phyloP scores from a whole-genome alignment of 257 asterid species.

The Ilex asprella region DNA sequence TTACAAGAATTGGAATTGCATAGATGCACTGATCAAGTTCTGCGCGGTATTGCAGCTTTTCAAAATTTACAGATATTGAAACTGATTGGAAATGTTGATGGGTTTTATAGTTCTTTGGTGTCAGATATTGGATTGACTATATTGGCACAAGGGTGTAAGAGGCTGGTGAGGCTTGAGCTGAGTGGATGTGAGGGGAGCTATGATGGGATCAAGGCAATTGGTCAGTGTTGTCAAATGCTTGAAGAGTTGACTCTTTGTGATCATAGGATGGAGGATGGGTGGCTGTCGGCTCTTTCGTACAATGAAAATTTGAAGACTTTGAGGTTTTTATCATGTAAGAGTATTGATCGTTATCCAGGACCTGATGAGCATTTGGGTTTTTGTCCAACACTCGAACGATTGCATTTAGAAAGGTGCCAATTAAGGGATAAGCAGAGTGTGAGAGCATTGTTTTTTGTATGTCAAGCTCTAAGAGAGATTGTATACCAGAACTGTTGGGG shows the following conservation, averaged over 20 bases:
- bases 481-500: conserved; percentile 54
- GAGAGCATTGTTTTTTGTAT: conserved; percentile 43
- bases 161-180: conserved; percentile 61
- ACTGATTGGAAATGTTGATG: conserved; percentile 44
- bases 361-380: conserved; percentile 37
- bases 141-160: conserved; percentile 71
- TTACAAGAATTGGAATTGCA: conserved; percentile 64
- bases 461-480: conserved; percentile 44
- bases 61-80: conserved; percentile 54
- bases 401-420: conserved; percentile 65
- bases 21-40: conserved; percentile 54
- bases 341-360: conserved; percentile 34
- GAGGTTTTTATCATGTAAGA: conserved; percentile 52
- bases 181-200: conserved; percentile 65
- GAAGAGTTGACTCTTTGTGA: conserved; percentile 47
- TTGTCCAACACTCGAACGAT: conserved; percentile 44
- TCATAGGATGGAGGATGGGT: conserved; percentile 70
- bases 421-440: conserved; percentile 37
- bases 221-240: conserved; percentile 66
- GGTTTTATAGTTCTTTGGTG: conserved; percentile 41
- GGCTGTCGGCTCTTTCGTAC: conserved; percentile 59
- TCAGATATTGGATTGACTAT: conserved; percentile 68
- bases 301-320: conserved; percentile 52
- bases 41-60: conserved; percentile 65
- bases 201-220: conserved; percentile 64